Evolutionary conservation across 306 rosid species (phyloP).

Genomic region (Luffa acutangula): DNA sequence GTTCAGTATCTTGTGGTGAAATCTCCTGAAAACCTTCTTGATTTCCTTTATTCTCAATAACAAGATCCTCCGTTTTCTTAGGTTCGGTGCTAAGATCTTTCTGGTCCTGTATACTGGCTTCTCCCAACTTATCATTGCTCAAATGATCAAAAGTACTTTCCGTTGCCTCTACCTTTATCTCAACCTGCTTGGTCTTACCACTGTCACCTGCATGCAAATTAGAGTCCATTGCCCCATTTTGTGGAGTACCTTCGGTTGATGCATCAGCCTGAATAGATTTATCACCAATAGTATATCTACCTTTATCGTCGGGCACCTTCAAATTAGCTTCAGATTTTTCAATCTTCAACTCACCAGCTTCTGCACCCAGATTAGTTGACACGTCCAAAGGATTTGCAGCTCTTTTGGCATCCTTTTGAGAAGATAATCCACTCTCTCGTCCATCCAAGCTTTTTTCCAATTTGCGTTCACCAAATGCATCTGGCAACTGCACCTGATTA

Average conservation of each 20-base stretch:
- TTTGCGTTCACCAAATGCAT: conserved; percentile 24
- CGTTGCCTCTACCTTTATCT: conserved; percentile 27
- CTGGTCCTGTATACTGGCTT: conserved; percentile 21
- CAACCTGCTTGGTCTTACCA: conserved; percentile 36
- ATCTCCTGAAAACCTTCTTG: conserved; percentile 34
- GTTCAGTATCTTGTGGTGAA: conserved; percentile 23
- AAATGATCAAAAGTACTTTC: conserved; percentile 27
- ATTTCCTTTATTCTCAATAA: conserved; percentile 24
- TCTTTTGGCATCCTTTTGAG: conserved; percentile 25
- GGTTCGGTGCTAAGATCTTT: conserved; percentile 25
- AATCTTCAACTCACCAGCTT: conserved; percentile 18
- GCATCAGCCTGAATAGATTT: conserved; percentile 4
- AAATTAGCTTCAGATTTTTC: conserved; percentile 31
- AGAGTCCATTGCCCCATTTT: conserved; percentile 18
- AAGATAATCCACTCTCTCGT: conserved; percentile 26
- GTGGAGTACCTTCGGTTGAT: conserved; percentile 18
- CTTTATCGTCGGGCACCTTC: conserved; percentile 26
- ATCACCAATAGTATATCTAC: conserved; percentile 22
- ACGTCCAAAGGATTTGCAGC: conserved; percentile 20
- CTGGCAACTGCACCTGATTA: conserved; percentile 28
- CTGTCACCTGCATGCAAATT: conserved; percentile 22
- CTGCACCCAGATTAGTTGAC: conserved; percentile 21
- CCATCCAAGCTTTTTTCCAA: conserved; percentile 7
- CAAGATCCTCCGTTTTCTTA: conserved; percentile 20
- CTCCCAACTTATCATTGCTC: conserved; percentile 18